Evolutionary conservation across 768 basidiomycete genomes (phyloP), one percentile per base, ranked within the genome.

Genomic region (Inosperma sp.): DNA sequence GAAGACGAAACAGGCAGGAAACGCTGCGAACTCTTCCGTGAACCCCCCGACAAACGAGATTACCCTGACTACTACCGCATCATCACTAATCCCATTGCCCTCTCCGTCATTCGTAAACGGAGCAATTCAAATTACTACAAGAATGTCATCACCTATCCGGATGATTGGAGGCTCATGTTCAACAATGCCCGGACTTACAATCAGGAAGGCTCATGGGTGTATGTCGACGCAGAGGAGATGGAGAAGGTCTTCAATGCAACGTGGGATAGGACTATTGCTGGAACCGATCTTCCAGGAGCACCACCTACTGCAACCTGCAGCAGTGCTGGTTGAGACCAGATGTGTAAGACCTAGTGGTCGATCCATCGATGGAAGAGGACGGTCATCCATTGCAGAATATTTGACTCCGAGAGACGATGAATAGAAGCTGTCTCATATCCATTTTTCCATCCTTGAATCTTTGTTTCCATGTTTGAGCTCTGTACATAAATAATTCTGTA

Each of bases 151-250:
- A 73, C 79, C 50, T 93, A 83, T 71, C 74, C 79, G 51, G 80
- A 82, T 39, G 92, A 95, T 66, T 92, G 86, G 83, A 78, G 79
- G 57, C 78, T 93, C 49, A 93, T 99, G 87, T 97, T 94, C 68
- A 78, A 82, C 66, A 98, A 98, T 61, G 94, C 95, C 4, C 79
- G 88, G 59, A 88, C 82, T 36, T 98, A 92, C 75, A 97, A 97
- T 65, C 85, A 88, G 66, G 92, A 95, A 68, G 92, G 88, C 2
- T 94, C 92, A 0, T 92, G 90, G 88, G 93, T 96, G 30, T 95
- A 93, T 68, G 76, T 88, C 53, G 92, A 95, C 54, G 93, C 95
- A 7, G 88, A 91, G 42, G 89, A 92, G 72, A 91, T 94, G 88
- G 88, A 95, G 70, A 88, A 87, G 63, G 83, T 84, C 42, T 93